These are phyloP conservation scores for Termitomyces sp. DNA, from an alignment of 768 basidiomycete species.

Conservation along the genomic window DNA sequence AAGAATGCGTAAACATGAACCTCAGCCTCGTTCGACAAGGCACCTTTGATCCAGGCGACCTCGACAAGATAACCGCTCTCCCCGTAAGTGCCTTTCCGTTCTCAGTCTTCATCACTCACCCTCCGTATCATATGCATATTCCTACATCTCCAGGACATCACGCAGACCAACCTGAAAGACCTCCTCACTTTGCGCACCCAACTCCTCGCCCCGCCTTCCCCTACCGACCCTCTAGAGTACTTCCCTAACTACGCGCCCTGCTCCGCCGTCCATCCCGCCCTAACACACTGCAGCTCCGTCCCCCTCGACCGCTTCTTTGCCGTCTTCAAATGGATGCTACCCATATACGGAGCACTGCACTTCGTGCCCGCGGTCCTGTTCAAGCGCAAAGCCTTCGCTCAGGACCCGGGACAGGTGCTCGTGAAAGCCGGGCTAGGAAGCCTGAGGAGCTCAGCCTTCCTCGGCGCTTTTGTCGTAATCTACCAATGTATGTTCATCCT, in stretches of 20 bases:
- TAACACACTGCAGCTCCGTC: slow-evolving; percentile 52
- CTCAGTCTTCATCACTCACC: background rate
- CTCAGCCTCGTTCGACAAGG: slow-evolving; percentile 53
- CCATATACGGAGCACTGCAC: slow-evolving; percentile 85
- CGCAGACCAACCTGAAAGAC: slow-evolving; percentile 40
- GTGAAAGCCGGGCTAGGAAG: slow-evolving; percentile 66
- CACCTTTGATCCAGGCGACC: slow-evolving; percentile 44
- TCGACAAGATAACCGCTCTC: slow-evolving; percentile 49
- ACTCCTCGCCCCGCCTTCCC: slow-evolving; percentile 25
- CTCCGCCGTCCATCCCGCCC: slow-evolving; percentile 71
- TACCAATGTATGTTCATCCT: slow-evolving; percentile 62
- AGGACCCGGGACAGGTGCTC: slow-evolving; percentile 63
- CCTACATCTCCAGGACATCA: slow-evolving; percentile 41
- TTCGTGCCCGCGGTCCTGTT: slow-evolving; percentile 84
- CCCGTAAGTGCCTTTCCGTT: slow-evolving; percentile 26
- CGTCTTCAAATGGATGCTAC: slow-evolving; percentile 82
- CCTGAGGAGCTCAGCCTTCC: slow-evolving; percentile 78
- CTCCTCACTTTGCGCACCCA: slow-evolving; percentile 39
- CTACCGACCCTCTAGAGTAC: slow-evolving; percentile 20
- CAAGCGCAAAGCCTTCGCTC: slow-evolving; percentile 60
- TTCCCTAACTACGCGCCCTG: slow-evolving; percentile 59
- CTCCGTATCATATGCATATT: background rate
- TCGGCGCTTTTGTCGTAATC: slow-evolving; percentile 76
- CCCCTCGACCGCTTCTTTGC: slow-evolving; percentile 68
- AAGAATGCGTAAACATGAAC: slow-evolving; percentile 57